Conservation (phyloP, 441 rosid species). For the Lepidium campestre region DNA sequence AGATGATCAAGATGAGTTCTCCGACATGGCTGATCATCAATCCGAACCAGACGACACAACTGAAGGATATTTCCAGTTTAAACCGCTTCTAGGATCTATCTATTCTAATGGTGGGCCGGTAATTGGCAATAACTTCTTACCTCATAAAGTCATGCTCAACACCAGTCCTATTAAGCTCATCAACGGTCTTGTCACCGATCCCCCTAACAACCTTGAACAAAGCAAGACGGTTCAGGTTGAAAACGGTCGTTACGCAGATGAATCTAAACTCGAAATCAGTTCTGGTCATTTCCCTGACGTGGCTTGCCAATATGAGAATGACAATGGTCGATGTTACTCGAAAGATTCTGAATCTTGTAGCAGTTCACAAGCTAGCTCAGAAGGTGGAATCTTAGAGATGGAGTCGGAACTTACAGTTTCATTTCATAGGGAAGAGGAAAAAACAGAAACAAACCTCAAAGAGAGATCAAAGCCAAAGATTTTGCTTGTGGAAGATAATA, state of each 20-base stretch:
- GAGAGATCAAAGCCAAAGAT: conserved; percentile 59
- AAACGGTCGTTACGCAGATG: conserved; percentile 52
- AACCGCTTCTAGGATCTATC: conserved; percentile 63
- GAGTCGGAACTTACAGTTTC: conserved; percentile 29
- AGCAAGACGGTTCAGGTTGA: conserved; percentile 40
- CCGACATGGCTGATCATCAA: conserved; percentile 59
- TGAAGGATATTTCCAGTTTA: conserved; percentile 72
- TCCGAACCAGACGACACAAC: conserved; percentile 54
- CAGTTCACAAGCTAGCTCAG: conserved; percentile 32
- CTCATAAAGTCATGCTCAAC: conserved; percentile 32
- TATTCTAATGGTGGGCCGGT: conserved; percentile 58
- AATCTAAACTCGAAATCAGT: conserved; percentile 48
- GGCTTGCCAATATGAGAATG: conserved; percentile 23
- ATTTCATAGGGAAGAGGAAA: conserved; percentile 33
- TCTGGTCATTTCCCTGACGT: conserved; percentile 34
- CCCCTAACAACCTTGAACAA: conserved; percentile 29
- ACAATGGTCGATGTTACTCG: conserved; percentile 24
- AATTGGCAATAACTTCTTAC: conserved; percentile 40
- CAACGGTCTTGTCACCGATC: conserved; percentile 36
- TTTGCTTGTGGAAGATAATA: conserved; percentile 94
- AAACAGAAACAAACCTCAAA: conserved; percentile 20
- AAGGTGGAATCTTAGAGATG: conserved; percentile 23
- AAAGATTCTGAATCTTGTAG: conserved; percentile 26
- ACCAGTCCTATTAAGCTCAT: conserved; percentile 29
- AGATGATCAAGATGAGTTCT: conserved; percentile 52